Percentiles rank a stretch among this genome's conserved stretches.
Evolutionary conservation across 495 filamentous ascomycete genomes (phyloP).

Genomic region (Neurospora sp.): DNA sequence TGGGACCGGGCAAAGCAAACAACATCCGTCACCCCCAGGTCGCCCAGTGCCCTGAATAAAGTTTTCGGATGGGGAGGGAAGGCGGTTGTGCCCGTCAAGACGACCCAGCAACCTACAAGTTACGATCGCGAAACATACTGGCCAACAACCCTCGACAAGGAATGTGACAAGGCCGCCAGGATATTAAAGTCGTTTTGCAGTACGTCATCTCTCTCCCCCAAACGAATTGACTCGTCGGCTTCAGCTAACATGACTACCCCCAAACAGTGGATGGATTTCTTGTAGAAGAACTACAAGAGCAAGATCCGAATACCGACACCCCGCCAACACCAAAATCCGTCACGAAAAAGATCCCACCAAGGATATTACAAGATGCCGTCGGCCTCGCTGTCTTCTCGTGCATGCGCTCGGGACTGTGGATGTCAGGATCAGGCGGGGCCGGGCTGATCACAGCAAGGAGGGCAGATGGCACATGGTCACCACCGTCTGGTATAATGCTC

Average conservation of each 20-base stretch:
- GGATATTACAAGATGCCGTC: conserved; percentile 76
- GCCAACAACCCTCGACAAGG: conserved; percentile 70
- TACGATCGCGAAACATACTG: conserved; percentile 56
- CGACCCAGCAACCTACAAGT: conserved; percentile 39
- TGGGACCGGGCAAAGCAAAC: conserved; percentile 35
- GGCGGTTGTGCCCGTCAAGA: conserved; percentile 26
- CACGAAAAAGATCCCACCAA: conserved; percentile 70
- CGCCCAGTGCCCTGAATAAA: conserved; percentile 25
- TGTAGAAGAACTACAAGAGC: conserved; percentile 21
- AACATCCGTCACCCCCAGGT: conserved; percentile 13
- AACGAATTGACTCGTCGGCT: background rate
- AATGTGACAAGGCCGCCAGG: conserved; percentile 78
- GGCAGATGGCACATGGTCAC: conserved; percentile 78
- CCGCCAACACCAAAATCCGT: conserved; percentile 36
- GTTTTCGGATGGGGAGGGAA: conserved; percentile 39
- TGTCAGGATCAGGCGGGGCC: conserved; percentile 77
- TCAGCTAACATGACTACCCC: background rate
- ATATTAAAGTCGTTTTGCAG: conserved; percentile 77
- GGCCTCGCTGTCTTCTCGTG: conserved; percentile 86
- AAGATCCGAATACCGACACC: conserved; percentile 11
- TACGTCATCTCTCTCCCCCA: conserved; percentile 17
- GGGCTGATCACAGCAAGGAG: conserved; percentile 72
- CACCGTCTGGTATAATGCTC: conserved; percentile 76
- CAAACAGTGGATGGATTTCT: conserved; percentile 36
- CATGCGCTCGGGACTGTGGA: conserved; percentile 86